Evolutionary conservation across 2,329 filamentous ascomycete species (phyloP).

Genomic region (Seiridium cupressi): DNA sequence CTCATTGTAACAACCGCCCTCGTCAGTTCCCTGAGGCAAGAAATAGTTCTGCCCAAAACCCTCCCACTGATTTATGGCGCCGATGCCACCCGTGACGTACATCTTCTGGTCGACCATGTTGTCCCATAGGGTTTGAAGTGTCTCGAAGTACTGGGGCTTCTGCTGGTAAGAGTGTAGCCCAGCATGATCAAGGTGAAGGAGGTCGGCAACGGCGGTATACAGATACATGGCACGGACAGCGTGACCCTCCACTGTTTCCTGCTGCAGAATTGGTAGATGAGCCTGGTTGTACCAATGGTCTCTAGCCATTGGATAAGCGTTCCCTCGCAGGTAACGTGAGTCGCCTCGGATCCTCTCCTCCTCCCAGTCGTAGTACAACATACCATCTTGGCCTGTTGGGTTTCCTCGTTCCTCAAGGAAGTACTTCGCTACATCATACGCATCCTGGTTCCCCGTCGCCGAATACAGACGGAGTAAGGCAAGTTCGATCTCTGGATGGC

Average conservation of each 20-base stretch:
- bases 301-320: conserved; percentile 40
- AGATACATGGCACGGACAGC: conserved; percentile 61
- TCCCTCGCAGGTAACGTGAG: conserved; percentile 41
- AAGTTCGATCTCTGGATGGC: conserved; percentile 55
- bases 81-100: conserved; percentile 62
- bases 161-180: conserved; percentile 19
- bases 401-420: conserved; percentile 60
- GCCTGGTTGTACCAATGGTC: conserved; percentile 54
- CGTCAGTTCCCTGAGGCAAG: conserved; percentile 56
- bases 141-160: conserved; percentile 28
- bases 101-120: conserved; percentile 62
- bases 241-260: conserved; percentile 56
- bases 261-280: conserved; percentile 52
- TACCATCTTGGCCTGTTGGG: conserved; percentile 42
- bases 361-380: conserved; percentile 56
- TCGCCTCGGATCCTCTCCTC: conserved; percentile 45
- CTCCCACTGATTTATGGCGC: conserved; percentile 56
- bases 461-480: conserved; percentile 37
- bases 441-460: conserved; percentile 30
- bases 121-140: conserved; percentile 51
- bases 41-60: conserved; percentile 60
- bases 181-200: conserved; percentile 38
- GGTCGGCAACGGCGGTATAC: conserved; percentile 55
- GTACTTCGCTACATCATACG: conserved; percentile 48
- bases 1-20: conserved; percentile 62